A percentile compares a stretch with the other conserved stretches of the same genome.
These are phyloP conservation scores for Termitomyces eurrhizus DNA, from an alignment of 768 basidiomycete species.

Conservation along the genomic window DNA sequence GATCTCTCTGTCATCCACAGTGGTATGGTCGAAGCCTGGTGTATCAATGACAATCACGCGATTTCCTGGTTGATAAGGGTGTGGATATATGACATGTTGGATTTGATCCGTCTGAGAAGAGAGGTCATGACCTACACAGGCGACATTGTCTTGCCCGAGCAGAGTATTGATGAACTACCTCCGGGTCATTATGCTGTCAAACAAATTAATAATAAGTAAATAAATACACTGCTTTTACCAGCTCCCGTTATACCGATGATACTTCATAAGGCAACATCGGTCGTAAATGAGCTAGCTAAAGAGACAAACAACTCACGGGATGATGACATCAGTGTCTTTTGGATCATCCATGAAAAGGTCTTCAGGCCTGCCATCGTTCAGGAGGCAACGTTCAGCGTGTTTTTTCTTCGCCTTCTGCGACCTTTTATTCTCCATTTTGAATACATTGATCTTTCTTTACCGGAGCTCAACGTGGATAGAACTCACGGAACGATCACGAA, in stretches of 20 bases:
- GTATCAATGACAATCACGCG: constrained; percentile 19
- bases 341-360: constrained; percentile 11
- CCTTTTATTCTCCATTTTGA: neutral
- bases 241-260: constrained; percentile 17
- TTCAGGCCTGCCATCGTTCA: constrained; percentile 2
- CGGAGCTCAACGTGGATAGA: neutral
- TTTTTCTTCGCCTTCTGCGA: neutral
- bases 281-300: neutral
- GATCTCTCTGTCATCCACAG: constrained; percentile 18
- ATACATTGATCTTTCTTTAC: neutral
- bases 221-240: constrained; percentile 17
- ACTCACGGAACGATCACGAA: constrained; percentile 6
- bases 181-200: neutral
- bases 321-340: constrained; percentile 10
- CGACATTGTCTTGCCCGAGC: constrained; percentile 11
- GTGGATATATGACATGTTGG: constrained; percentile 14
- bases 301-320: constrained; percentile 11
- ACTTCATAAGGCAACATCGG: neutral
- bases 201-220: neutral
- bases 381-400: neutral
- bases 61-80: constrained; percentile 7
- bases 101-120: constrained; percentile 17
- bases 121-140: constrained; percentile 13
- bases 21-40: constrained; percentile 21
- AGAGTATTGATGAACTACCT: constrained; percentile 22